A percentile compares a stretch with the other conserved stretches of the same genome.
Evolutionary conservation across 352 stramenopile species (phyloP).

Genomic region (Hyaloperonospora brassicae): DNA sequence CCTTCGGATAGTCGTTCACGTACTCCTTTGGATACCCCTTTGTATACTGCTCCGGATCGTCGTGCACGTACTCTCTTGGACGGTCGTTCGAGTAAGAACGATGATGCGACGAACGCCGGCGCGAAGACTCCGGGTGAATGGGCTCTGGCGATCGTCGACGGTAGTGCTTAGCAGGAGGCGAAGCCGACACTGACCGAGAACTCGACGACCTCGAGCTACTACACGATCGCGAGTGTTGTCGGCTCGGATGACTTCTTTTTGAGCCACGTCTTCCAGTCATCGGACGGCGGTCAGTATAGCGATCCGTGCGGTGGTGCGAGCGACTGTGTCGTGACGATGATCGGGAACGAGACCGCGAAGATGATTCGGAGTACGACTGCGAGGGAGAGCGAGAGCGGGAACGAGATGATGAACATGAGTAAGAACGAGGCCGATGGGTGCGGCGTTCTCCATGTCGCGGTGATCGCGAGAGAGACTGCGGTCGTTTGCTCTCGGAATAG

Average conservation of each 20-base stretch:
- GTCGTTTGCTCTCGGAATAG: conserved; percentile 18
- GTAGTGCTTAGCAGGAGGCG: conserved; percentile 21
- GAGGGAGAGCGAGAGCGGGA: conserved; percentile 40
- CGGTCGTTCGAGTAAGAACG: conserved; percentile 19
- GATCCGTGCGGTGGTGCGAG: conserved; percentile 19
- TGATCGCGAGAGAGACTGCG: conserved; percentile 31
- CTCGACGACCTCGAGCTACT: conserved; percentile 37
- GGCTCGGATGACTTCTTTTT: conserved; percentile 17
- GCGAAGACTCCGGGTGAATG: conserved; percentile 15
- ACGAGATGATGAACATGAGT: conserved; percentile 32
- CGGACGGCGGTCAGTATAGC: conserved; percentile 12
- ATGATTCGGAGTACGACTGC: conserved; percentile 31
- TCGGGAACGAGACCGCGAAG: conserved; percentile 16
- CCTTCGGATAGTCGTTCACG: conserved; percentile 10
- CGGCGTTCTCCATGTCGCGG: conserved; percentile 21
- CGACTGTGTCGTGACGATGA: conserved; percentile 17
- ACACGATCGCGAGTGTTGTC: conserved; percentile 25
- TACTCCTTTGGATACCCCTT: conserved; percentile 21
- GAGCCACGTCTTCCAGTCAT: conserved; percentile 13
- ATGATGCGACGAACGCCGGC: conserved; percentile 18
- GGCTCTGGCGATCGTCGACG: conserved; percentile 23
- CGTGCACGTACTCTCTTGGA: conserved; percentile 12
- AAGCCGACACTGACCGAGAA: conserved; percentile 28
- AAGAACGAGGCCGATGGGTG: conserved; percentile 22
- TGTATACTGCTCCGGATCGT: conserved; percentile 7